Evolutionary conservation across 805 yeast species (phyloP), one percentile per base, ranked within the genome.

Genomic region (Blastobotrys americana): DNA sequence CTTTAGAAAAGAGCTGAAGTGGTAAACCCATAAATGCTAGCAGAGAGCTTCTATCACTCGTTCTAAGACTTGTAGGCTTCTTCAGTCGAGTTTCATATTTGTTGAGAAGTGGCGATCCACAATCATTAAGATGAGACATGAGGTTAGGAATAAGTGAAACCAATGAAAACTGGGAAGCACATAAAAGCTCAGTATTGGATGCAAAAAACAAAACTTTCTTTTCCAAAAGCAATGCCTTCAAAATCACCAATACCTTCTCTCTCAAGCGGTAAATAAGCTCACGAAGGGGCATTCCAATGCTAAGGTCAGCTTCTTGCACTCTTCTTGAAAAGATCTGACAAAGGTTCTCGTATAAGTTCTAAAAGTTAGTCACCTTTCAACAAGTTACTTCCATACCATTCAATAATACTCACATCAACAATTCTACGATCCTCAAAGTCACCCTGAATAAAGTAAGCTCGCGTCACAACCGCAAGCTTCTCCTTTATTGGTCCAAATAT

Each of bases 1-100:
- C 94, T 53, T 77, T 76, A 41, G 87, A 87, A 64, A 93, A 93
- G 1, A 88, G 63, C 54, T 83, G 89, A 41, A 93, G 67, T 0
- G 98, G 98, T 25, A 93, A 69, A 0, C 97, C 98, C 57, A 87
- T 74, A 59, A 86, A 93, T 27, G 76, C 67, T 34, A 90, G 66
- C 59, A 89, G 72, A 0, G 96, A 84, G 50, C 73, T 71, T 41
- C 96, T 67, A 61, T 87, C 89, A 47, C 85, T 81, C 4, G 95
- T 78, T 53, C 77, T 80, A 48, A 90, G 71, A 10, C 87, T 76
- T 3, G 77, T 73, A 0, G 89, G 82, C 47, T 77, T 74, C 34
- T 63, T 53, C n/a, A 81, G 61, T 2, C 71, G 67, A 2, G 72
- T 65, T 42, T 75, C 72, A 37, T 78, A 73, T 28, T 72, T 74